phyloP scores from a whole-genome alignment of 2,329 filamentous ascomycete species.

The Paracoccidioides lutzii region DNA sequence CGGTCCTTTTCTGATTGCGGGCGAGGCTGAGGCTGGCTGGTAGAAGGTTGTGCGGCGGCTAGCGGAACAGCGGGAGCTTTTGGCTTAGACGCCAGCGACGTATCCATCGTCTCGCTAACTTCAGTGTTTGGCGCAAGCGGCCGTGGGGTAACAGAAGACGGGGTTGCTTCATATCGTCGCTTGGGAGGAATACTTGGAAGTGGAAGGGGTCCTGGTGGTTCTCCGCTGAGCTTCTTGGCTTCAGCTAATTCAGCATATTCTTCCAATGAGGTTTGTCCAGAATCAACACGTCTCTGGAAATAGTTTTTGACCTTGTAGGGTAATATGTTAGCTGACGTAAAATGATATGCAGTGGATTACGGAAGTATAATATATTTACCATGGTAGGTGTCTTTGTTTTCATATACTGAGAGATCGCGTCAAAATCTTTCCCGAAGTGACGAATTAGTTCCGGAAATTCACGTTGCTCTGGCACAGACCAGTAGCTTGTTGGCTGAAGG shows the following conservation, averaged over 20 bases:
- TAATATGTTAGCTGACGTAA: neutral
- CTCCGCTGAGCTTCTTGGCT: constrained; percentile 32
- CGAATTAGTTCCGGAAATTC: constrained; percentile 35
- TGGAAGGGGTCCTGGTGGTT: constrained; percentile 32
- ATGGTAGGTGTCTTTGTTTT: constrained; percentile 41
- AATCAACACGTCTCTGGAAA: constrained; percentile 33
- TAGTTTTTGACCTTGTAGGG: constrained; percentile 36
- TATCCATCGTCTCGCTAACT: constrained; percentile 20
- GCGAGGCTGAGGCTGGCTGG: constrained; percentile 22
- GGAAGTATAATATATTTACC: constrained; percentile 23
- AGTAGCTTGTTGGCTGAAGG: constrained; percentile 37
- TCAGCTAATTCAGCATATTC: constrained; percentile 31
- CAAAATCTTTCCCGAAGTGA: constrained; percentile 38
- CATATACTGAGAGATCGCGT: constrained; percentile 38
- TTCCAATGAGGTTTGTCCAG: constrained; percentile 34
- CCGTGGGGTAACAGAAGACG: constrained; percentile 29
- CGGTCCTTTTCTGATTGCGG: constrained; percentile 27
- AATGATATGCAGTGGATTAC: neutral
- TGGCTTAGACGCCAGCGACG: constrained; percentile 19
- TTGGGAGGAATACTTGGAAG: constrained; percentile 33
- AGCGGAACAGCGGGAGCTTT: constrained; percentile 17
- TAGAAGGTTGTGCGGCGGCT: constrained; percentile 20
- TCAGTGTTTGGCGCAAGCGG: constrained; percentile 33
- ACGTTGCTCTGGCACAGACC: constrained; percentile 38
- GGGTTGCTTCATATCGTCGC: constrained; percentile 35